These are phyloP conservation scores for Pseudogymnoascus sp. DNA, from an alignment of 2,329 filamentous ascomycete genomes.

Conservation along the genomic window DNA sequence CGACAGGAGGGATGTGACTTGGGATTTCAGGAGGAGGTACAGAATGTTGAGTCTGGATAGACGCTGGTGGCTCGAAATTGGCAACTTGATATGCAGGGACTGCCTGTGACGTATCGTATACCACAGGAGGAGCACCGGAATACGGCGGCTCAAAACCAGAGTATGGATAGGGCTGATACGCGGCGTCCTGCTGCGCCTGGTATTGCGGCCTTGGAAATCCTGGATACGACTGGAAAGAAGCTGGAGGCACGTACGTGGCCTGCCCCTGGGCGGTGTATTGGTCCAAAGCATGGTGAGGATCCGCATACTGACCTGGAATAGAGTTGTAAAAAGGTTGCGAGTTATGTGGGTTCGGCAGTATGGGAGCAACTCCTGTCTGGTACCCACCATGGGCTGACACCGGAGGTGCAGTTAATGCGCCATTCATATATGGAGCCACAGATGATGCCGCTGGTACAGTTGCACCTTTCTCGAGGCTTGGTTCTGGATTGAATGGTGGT, in stretches of 20 bases:
- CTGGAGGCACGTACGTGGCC: not conserved
- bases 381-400: conserved; percentile 25
- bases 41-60: conserved; percentile 16
- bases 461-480: conserved; percentile 34
- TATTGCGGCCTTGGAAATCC: not conserved
- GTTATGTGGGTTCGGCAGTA: conserved; percentile 17
- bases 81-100: not conserved
- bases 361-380: conserved; percentile 21
- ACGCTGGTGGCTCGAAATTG: conserved; percentile 16
- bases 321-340: conserved; percentile 16
- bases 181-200: not conserved
- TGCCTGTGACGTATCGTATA: not conserved
- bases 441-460: conserved; percentile 30
- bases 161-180: not conserved
- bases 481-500: conserved; percentile 64
- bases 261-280: not conserved
- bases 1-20: conserved; percentile 16
- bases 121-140: not conserved
- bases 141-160: not conserved
- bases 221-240: not conserved
- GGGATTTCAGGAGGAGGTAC: conserved; percentile 15
- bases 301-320: not conserved
- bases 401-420: conserved; percentile 27
- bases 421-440: conserved; percentile 28
- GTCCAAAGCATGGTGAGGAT: not conserved